phyloP scores from a whole-genome alignment of 2,329 filamentous ascomycete species.

The Lithohypha guttulata region DNA sequence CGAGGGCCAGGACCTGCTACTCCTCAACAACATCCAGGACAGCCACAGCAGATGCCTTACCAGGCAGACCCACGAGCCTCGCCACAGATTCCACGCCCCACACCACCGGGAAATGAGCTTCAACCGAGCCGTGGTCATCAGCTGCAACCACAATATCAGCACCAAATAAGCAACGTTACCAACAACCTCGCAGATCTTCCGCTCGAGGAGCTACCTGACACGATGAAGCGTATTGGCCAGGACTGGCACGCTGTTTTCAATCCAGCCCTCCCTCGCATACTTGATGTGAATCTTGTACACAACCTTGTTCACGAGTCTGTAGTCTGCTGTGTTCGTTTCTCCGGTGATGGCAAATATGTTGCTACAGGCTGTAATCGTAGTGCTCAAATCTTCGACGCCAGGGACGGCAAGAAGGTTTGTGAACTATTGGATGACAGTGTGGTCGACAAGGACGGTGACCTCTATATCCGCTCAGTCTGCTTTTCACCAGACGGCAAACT shows the following conservation, averaged over 20 bases:
- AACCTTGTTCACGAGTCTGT: slow-evolving; percentile 90
- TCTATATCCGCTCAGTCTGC: slow-evolving; percentile 96
- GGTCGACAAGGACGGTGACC: slow-evolving; percentile 68
- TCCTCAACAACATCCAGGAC: slow-evolving; percentile 72
- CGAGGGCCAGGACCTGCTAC: slow-evolving; percentile 63
- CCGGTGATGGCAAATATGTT: slow-evolving; percentile 86
- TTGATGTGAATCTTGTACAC: slow-evolving; percentile 91
- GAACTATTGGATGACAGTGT: slow-evolving; percentile 81
- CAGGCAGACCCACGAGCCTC: slow-evolving; percentile 76
- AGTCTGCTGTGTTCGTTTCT: slow-evolving; percentile 96
- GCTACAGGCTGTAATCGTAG: slow-evolving; percentile 95
- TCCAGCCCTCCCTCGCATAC: slow-evolving; percentile 71
- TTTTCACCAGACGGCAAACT: slow-evolving; percentile 95
- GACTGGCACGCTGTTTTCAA: slow-evolving; percentile 99
- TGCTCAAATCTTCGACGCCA: slow-evolving; percentile 98
- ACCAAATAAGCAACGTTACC: slow-evolving; percentile 42
- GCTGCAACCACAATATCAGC: slow-evolving; percentile 40
- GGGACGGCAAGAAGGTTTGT: slow-evolving; percentile 74
- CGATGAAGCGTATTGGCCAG: slow-evolving; percentile 75
- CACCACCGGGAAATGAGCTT: slow-evolving; percentile 42
- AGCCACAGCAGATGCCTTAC: slow-evolving; percentile 46
- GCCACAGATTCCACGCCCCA: slow-evolving; percentile 78
- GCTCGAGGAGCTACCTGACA: slow-evolving; percentile 69
- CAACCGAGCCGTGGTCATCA: slow-evolving; percentile 19
- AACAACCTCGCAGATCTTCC: slow-evolving; percentile 78